Percentiles rank a stretch among this genome's conserved stretches.
These are phyloP conservation scores for Aureobasidium sp. DNA, from an alignment of 2,329 filamentous ascomycete species.

Conservation along the genomic window DNA sequence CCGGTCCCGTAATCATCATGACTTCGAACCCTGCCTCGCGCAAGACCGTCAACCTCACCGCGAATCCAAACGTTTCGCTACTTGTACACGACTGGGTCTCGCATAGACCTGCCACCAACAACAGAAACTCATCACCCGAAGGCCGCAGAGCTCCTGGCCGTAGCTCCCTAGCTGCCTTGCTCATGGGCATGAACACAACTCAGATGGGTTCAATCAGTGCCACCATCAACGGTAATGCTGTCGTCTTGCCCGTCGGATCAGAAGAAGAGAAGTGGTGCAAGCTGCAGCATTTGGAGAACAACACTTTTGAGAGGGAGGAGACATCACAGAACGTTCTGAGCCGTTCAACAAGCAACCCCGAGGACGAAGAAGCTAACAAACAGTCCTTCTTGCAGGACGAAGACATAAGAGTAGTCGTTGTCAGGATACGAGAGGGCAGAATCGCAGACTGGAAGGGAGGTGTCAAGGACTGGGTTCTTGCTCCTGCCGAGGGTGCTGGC, in stretches of 20 bases:
- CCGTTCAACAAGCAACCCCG: neutral
- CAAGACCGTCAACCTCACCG: conserved; percentile 71
- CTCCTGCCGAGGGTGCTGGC: neutral
- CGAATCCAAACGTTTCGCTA: conserved; percentile 80
- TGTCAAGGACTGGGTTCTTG: conserved; percentile 63
- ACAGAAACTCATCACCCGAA: conserved; percentile 35
- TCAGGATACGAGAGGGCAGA: conserved; percentile 72
- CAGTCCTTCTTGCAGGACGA: conserved; percentile 69
- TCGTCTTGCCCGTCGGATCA: conserved; percentile 61
- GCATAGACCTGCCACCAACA: conserved; percentile 72
- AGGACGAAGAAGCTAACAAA: conserved; percentile 37
- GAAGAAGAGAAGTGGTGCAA: conserved; percentile 81
- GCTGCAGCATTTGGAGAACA: conserved; percentile 78
- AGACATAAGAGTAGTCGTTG: conserved; percentile 79
- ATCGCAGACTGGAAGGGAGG: conserved; percentile 95
- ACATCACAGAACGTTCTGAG: conserved; percentile 8
- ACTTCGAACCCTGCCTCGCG: conserved; percentile 74
- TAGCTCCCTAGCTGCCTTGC: conserved; percentile 69
- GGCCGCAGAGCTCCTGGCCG: conserved; percentile 36
- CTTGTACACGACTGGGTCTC: conserved; percentile 99
- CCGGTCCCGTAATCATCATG: conserved; percentile 64
- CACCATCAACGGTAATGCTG: conserved; percentile 84
- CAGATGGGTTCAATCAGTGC: conserved; percentile 82
- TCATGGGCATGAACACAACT: conserved; percentile 85
- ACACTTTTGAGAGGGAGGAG: conserved; percentile 46